Evolutionary conservation across 331 rosid genomes (phyloP).

Genomic region (Malus hybrid): DNA sequence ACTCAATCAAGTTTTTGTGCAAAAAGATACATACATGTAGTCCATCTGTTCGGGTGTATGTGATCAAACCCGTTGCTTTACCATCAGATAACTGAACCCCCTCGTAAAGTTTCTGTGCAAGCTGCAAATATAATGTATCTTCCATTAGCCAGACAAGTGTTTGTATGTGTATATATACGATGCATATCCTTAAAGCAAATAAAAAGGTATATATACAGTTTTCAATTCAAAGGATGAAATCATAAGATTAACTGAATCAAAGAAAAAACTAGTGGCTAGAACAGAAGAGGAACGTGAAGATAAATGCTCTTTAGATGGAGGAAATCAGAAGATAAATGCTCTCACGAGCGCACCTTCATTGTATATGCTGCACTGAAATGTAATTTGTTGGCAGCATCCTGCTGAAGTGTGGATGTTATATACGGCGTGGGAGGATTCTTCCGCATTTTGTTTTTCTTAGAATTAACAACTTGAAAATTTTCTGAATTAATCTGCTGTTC

Average conservation of each 20-base stretch:
- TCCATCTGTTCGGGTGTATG: conserved; percentile 92
- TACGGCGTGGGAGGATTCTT: conserved; percentile 90
- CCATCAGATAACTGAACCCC: conserved; percentile 85
- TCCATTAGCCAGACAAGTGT: no score
- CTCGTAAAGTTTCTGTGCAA: conserved; percentile 94
- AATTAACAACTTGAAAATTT: conserved; percentile 44
- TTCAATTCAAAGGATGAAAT: not conserved
- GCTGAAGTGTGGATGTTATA: conserved; percentile 98
- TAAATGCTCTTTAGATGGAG: not conserved
- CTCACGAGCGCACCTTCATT: conserved; percentile 62
- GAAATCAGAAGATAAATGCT: conserved; percentile 6
- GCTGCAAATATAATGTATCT: conserved; percentile 45
- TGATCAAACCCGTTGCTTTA: conserved; percentile 70
- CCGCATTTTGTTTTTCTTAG: conserved; percentile 48
- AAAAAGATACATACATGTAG: conserved; percentile 70
- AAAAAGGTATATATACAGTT: not conserved
- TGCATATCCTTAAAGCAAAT: not conserved
- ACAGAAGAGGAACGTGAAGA: not conserved
- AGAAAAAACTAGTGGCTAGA: not conserved
- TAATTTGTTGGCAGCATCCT: conserved; percentile 86
- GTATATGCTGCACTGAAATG: conserved; percentile 63
- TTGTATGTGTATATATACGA: not conserved
- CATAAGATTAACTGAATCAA: not conserved
- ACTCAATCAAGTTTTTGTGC: not conserved
- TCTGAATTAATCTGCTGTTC: conserved; percentile 41